Evolutionary conservation across 176 grass and related monocot genomes (phyloP), one percentile per base, ranked within the genome.

Genomic region (Oryza glumipatula): DNA sequence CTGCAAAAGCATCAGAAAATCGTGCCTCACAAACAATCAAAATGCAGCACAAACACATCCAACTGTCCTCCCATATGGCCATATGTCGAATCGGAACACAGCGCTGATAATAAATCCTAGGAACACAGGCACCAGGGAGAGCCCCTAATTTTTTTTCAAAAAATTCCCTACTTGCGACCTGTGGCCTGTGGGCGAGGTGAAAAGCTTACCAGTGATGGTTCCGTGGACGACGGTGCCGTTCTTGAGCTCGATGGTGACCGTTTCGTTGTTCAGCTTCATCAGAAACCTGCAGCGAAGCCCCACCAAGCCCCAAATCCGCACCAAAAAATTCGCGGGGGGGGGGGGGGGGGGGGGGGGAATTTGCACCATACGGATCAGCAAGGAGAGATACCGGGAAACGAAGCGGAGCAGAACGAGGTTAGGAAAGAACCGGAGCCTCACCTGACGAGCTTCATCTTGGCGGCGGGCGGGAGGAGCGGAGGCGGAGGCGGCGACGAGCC

Each of bases 211-310:
- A 1, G 88, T 93, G 84, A 97, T 94, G 78, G 92, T 97, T 56
- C 92, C 95, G 76, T 97, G 92, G 64, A 97, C 95, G n/a, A 94
- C 74, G 60, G 92, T 98, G 11, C 95, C 92, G 63, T 98, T 98
- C 92, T 98, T 95, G 66, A 98, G 92, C 88, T 98, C 95, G 76
- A 95, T 94, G 81, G 92, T 94, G 47, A 98, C 95, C 47, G 92
- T 98, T 84, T 98, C 92, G 67, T 98, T 98, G 95, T 94, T 95
- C 71, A 98, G 73, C 92, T 98, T 98, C 95, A 95, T 98, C 87
- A 98, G 81, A 79, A 98, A 98, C 84, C 95, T 98, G 86, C 58
- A 52, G 21, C 4, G 8, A 74, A 86, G 41, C 28, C 43, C 43
- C n/a, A n/a, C 5, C 14, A 19, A 14, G 52, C 39, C 39, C 77